These are phyloP conservation scores for Oemleria cerasiformis DNA, from an alignment of 306 rosid genomes.

Conservation along the genomic window DNA sequence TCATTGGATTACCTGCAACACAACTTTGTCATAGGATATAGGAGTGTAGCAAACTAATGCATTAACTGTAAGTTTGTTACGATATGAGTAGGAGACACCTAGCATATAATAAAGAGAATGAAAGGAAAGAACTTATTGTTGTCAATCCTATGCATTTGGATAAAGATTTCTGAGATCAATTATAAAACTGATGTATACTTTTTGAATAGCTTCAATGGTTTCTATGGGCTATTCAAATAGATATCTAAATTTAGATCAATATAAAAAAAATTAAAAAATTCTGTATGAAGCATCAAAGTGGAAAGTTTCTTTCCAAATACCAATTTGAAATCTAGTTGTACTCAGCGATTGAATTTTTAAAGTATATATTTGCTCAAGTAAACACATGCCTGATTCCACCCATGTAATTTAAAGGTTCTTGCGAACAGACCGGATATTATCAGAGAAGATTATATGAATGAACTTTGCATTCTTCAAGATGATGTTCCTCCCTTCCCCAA, in stretches of 20 bases:
- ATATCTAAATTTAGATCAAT: neutral
- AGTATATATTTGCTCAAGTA: neutral
- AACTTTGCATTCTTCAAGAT: slow-evolving; percentile 98
- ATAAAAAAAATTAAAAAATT: neutral
- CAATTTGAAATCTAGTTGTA: neutral
- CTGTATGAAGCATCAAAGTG: neutral
- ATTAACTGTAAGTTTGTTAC: neutral
- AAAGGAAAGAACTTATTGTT: neutral
- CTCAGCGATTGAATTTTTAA: neutral
- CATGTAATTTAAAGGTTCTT: slow-evolving; percentile 68
- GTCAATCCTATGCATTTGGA: neutral
- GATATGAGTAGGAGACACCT: neutral
- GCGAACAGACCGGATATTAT: slow-evolving; percentile 98
- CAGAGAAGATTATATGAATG: slow-evolving; percentile 99
- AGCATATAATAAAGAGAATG: neutral
- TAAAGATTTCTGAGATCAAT: neutral
- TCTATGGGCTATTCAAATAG: neutral
- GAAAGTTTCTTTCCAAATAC: neutral
- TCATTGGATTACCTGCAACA: neutral
- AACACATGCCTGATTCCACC: slow-evolving; percentile 18
- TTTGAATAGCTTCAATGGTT: neutral
- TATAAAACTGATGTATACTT: neutral
- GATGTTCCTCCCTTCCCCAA: slow-evolving; percentile 97
- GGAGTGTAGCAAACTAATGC: neutral
- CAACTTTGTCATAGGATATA: neutral